Conservation (phyloP, 371 early-diverging fungal species). For the Fennellomyces sp. region DNA sequence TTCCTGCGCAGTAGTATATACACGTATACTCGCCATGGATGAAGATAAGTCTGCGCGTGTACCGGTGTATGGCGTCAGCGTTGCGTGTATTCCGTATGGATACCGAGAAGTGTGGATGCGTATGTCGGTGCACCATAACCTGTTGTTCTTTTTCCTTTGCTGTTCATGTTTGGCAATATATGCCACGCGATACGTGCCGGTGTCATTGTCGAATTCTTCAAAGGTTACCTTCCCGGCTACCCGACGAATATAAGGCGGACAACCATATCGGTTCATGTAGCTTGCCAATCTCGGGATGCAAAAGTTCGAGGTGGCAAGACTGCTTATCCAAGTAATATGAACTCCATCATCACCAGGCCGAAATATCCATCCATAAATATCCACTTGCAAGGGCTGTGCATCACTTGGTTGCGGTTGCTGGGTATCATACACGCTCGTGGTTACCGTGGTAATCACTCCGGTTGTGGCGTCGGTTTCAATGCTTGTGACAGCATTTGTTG, state of each 20-base stretch:
- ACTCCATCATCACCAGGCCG: constrained; percentile 20
- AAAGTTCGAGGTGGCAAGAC: neutral
- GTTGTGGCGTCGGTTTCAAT: constrained; percentile 58
- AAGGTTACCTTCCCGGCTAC: constrained; percentile 42
- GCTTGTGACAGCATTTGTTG: constrained; percentile 36
- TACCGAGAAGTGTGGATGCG: constrained; percentile 38
- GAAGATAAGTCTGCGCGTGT: constrained; percentile 19
- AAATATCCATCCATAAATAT: constrained; percentile 65
- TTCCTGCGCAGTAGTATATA: constrained; percentile 33
- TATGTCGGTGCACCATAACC: constrained; percentile 45
- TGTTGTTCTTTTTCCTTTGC: neutral
- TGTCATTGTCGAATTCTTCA: constrained; percentile 29
- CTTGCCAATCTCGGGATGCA: constrained; percentile 10
- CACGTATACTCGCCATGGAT: constrained; percentile 20
- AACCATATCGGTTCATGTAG: constrained; percentile 49
- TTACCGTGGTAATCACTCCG: constrained; percentile 54
- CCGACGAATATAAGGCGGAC: constrained; percentile 56
- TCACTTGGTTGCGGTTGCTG: constrained; percentile 29
- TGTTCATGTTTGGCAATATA: constrained; percentile 40
- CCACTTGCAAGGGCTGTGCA: constrained; percentile 48
- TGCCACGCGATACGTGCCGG: constrained; percentile 22
- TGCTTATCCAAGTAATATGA: constrained; percentile 3
- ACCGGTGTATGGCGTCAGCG: constrained; percentile 24
- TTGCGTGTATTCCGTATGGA: constrained; percentile 37
- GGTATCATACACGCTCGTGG: constrained; percentile 36